Conservation (phyloP, 2,329 filamentous ascomycete genomes). For the Metarhizium robertsii region DNA sequence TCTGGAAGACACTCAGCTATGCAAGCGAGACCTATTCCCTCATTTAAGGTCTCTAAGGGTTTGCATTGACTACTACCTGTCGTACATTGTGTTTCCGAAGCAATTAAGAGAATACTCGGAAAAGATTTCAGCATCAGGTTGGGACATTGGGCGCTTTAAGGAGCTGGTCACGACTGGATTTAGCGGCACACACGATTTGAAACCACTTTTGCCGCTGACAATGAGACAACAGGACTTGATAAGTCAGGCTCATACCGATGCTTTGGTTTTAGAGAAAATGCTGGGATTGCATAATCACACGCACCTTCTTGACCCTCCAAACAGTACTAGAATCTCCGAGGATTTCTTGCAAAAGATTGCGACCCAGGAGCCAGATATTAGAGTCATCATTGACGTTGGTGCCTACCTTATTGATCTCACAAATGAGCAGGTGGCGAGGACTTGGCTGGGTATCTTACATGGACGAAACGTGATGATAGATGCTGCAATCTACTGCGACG, state of each 20-base stretch:
- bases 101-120: slow-evolving; percentile 51
- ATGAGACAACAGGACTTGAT: slow-evolving; percentile 45
- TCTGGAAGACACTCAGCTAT: slow-evolving; percentile 40
- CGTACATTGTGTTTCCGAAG: slow-evolving; percentile 45
- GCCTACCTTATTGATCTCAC: slow-evolving; percentile 56
- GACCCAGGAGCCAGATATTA: slow-evolving; percentile 26
- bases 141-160: slow-evolving; percentile 47
- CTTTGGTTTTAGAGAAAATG: slow-evolving; percentile 49
- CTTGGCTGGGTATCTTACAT: slow-evolving; percentile 35
- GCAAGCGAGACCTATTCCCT: slow-evolving; percentile 38
- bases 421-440: slow-evolving; percentile 42
- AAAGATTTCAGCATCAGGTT: slow-evolving; percentile 54
- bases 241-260: slow-evolving; percentile 52
- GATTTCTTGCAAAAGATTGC: slow-evolving; percentile 33
- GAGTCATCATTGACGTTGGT: slow-evolving; percentile 61
- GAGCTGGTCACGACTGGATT: slow-evolving; percentile 48
- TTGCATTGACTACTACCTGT: slow-evolving; percentile 53
- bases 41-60: slow-evolving; percentile 38
- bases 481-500: slow-evolving; percentile 46
- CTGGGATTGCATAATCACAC: slow-evolving; percentile 40
- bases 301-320: background rate
- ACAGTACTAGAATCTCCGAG: slow-evolving; percentile 14
- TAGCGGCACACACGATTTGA: slow-evolving; percentile 56
- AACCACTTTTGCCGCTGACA: slow-evolving; percentile 41
- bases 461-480: slow-evolving; percentile 1